Percentiles rank a stretch among this genome's conserved stretches.
phyloP scores from a whole-genome alignment of 495 filamentous ascomycete species.

The Daldinia concentrica region DNA sequence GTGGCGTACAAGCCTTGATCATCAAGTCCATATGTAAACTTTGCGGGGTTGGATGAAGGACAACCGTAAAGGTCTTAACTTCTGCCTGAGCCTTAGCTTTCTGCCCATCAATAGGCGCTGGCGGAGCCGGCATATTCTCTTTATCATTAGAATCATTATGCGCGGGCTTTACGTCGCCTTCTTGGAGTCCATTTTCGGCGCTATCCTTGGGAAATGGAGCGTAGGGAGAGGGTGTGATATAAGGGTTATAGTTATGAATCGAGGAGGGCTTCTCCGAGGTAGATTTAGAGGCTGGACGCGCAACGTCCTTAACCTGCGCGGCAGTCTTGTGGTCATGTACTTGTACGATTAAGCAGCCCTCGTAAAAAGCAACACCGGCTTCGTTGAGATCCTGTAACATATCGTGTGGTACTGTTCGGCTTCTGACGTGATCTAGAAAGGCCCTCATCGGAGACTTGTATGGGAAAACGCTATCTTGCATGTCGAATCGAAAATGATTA shows the following conservation, averaged over 20 bases:
- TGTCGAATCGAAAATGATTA: conserved; percentile 89
- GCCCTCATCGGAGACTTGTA: conserved; percentile 92
- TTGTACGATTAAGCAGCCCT: conserved; percentile 94
- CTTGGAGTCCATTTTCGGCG: conserved; percentile 44
- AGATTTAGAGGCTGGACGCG: conserved; percentile 63
- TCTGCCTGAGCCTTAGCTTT: conserved; percentile 63
- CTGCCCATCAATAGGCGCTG: conserved; percentile 54
- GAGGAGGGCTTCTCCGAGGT: conserved; percentile 75
- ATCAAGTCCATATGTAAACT: conserved; percentile 77
- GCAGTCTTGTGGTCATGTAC: conserved; percentile 83
- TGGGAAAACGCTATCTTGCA: conserved; percentile 88
- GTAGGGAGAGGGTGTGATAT: conserved; percentile 86
- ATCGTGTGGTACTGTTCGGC: conserved; percentile 61
- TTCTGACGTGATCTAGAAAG: conserved; percentile 74
- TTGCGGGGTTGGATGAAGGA: conserved; percentile 84
- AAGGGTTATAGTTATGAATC: conserved; percentile 88
- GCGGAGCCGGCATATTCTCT: conserved; percentile 63
- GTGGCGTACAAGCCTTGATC: conserved; percentile 77
- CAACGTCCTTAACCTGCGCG: conserved; percentile 65
- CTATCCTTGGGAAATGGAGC: conserved; percentile 78
- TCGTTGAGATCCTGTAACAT: conserved; percentile 67
- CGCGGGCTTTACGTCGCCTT: conserved; percentile 47
- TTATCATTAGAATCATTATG: conserved; percentile 47
- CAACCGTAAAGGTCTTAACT: conserved; percentile 75
- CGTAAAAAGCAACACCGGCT: conserved; percentile 83